These are phyloP conservation scores for Claviceps sp. DNA, from an alignment of 2,329 filamentous ascomycete genomes.

Conservation along the genomic window DNA sequence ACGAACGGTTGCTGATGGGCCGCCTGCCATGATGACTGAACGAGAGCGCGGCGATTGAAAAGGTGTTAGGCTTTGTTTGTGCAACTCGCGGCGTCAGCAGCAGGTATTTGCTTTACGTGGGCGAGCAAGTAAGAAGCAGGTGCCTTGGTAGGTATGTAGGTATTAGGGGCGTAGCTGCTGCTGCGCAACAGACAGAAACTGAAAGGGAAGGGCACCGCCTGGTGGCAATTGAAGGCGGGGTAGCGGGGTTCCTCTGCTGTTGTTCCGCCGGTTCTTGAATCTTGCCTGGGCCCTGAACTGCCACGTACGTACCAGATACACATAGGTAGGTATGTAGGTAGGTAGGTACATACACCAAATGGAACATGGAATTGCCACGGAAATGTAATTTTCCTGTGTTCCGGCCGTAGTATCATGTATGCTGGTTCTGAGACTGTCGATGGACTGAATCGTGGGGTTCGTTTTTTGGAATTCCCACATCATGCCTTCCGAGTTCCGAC, in stretches of 20 bases:
- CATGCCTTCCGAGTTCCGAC: too few species aligned
- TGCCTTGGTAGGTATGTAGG: not conserved
- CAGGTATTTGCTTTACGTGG: not conserved
- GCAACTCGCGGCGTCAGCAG: not conserved
- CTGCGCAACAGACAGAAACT: not conserved
- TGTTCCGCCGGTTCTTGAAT: too few species aligned
- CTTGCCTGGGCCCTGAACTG: too few species aligned
- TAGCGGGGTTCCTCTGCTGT: conserved; percentile 17
- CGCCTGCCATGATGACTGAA: conserved; percentile 29
- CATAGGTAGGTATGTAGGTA: too few species aligned
- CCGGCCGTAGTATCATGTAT: too few species aligned
- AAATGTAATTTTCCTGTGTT: too few species aligned
- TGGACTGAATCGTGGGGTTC: too few species aligned
- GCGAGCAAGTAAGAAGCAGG: not conserved
- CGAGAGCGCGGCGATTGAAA: not conserved
- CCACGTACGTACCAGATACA: too few species aligned
- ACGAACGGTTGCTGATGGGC: conserved; percentile 37
- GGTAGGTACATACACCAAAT: too few species aligned
- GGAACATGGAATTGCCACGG: too few species aligned
- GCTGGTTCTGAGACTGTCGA: too few species aligned
- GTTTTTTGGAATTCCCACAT: too few species aligned
- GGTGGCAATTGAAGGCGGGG: conserved; percentile 17
- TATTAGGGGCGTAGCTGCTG: not conserved
- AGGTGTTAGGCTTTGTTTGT: not conserved
- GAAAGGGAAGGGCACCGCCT: not conserved